Conservation (phyloP, 495 filamentous ascomycete genomes). For the Neurospora terricola region DNA sequence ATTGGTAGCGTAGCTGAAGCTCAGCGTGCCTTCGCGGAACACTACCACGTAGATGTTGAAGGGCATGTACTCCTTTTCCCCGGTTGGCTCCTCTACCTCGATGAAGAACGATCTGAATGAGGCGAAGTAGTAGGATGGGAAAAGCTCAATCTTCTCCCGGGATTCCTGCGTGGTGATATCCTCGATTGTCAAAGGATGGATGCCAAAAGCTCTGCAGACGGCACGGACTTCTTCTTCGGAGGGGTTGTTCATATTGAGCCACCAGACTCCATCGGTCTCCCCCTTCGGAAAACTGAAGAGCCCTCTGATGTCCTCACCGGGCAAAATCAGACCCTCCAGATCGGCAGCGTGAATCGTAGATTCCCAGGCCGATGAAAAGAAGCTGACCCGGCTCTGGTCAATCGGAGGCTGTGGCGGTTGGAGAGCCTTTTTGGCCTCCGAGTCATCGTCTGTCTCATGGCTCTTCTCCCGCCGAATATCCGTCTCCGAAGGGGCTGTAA, state of each 20-base stretch:
- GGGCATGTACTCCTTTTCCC: slow-evolving; percentile 73
- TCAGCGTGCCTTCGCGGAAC: slow-evolving; percentile 89
- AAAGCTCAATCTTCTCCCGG: slow-evolving; percentile 96
- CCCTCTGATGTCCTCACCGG: slow-evolving; percentile 79
- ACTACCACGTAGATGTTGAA: slow-evolving; percentile 95
- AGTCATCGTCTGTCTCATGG: slow-evolving; percentile 10
- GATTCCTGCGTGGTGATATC: slow-evolving; percentile 91
- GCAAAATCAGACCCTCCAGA: slow-evolving; percentile 75
- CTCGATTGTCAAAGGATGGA: slow-evolving; percentile 88
- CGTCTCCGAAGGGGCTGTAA: slow-evolving; percentile 33
- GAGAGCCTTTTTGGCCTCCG: slow-evolving; percentile 4
- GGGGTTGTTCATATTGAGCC: slow-evolving; percentile 87
- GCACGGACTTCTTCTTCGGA: slow-evolving; percentile 80
- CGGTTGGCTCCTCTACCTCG: slow-evolving; percentile 55
- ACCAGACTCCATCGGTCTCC: slow-evolving; percentile 76
- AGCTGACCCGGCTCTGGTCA: slow-evolving; percentile 74
- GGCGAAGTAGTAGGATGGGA: slow-evolving; percentile 94
- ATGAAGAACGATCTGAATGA: slow-evolving; percentile 86
- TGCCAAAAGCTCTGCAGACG: slow-evolving; percentile 83
- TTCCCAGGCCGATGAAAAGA: slow-evolving; percentile 90
- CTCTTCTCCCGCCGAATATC: slow-evolving; percentile 28
- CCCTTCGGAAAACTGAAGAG: slow-evolving; percentile 68
- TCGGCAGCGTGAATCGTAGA: slow-evolving; percentile 84
- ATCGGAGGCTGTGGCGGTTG: slow-evolving; percentile 21
- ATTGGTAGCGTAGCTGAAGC: slow-evolving; percentile 81